Evolutionary conservation across 164 flowering plant genomes (phyloP).

Genomic region (Vitis amurensis): DNA sequence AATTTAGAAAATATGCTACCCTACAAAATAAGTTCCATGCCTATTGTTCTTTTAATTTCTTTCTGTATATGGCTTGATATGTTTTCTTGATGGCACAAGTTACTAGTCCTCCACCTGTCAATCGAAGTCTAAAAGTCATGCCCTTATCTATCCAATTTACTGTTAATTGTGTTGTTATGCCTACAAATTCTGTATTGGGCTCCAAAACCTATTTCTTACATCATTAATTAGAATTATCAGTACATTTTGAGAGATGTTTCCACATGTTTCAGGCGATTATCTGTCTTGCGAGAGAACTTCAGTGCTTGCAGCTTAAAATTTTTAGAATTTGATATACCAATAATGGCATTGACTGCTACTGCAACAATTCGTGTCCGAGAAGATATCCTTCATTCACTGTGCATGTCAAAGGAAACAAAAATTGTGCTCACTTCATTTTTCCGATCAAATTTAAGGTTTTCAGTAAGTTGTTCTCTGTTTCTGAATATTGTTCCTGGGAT

Average conservation of each 20-base stretch:
- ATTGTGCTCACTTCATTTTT: constrained; percentile 82
- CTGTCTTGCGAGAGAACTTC: constrained; percentile 71
- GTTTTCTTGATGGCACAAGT: no score
- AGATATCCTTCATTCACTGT: constrained; percentile 69
- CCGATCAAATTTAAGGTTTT: constrained; percentile 81
- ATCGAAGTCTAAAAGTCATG: no score
- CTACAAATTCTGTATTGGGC: no score
- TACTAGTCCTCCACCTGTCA: no score
- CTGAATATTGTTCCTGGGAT: background rate
- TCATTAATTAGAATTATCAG: background rate
- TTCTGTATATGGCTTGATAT: no score
- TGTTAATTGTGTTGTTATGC: no score
- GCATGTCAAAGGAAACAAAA: constrained; percentile 70
- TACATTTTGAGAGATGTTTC: constrained; percentile 2
- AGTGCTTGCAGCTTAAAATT: constrained; percentile 46
- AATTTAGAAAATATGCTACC: no score
- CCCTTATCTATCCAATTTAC: no score
- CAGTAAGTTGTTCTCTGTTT: constrained; percentile 52
- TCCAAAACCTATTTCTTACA: no score
- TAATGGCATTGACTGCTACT: constrained; percentile 98
- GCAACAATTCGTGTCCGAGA: constrained; percentile 77
- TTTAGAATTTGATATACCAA: constrained; percentile 64
- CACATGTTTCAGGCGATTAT: constrained; percentile 61
- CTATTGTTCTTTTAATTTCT: no score
- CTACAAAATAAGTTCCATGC: no score